These are phyloP conservation scores for Paulownia fortunei DNA, from an alignment of 257 asterid genomes.

Conservation along the genomic window DNA sequence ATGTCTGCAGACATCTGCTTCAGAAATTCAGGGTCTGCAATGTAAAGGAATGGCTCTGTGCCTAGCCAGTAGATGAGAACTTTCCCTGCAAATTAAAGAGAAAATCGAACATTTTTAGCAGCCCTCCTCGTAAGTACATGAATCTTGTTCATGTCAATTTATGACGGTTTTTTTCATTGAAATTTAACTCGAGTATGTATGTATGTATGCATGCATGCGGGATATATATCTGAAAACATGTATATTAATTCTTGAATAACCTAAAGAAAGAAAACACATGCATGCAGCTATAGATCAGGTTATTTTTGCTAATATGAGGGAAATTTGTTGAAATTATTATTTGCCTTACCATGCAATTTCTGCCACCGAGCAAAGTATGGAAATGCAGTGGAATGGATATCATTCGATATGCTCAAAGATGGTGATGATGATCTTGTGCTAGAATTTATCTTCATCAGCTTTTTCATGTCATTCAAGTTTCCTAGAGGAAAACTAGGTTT, in stretches of 20 bases:
- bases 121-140: not conserved
- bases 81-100: constrained; percentile 57
- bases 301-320: not conserved
- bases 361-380: constrained; percentile 83
- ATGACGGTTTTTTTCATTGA: not conserved
- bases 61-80: constrained; percentile 86
- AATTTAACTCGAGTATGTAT: not conserved
- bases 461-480: constrained; percentile 64
- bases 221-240: too few species aligned
- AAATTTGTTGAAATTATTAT: not conserved
- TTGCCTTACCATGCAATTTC: constrained; percentile 60
- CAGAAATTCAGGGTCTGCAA: constrained; percentile 84
- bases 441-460: not conserved
- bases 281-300: not conserved
- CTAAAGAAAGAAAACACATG: too few species aligned
- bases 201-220: not conserved
- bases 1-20: constrained; percentile 66
- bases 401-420: constrained; percentile 42
- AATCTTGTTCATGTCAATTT: too few species aligned
- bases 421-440: constrained; percentile 2
- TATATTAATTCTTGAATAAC: too few species aligned
- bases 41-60: constrained; percentile 83
- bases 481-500: constrained; percentile 82
- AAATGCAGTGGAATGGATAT: constrained; percentile 71
- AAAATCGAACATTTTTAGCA: not conserved